phyloP scores from a whole-genome alignment of 2,329 filamentous ascomycete genomes.

The Trichoderma koningiopsis region DNA sequence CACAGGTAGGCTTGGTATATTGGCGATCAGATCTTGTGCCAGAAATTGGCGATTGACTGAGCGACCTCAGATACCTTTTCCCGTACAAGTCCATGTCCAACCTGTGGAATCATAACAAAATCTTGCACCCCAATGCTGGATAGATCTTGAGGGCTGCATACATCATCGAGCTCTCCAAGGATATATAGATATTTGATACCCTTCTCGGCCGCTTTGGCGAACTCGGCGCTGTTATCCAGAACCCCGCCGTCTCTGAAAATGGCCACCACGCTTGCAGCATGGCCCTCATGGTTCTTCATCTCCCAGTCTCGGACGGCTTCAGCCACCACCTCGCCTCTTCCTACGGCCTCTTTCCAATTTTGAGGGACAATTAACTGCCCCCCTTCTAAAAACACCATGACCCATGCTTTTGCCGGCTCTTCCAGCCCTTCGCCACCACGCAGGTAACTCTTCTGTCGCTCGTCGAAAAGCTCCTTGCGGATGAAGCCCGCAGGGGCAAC shows the following conservation, averaged over 20 bases:
- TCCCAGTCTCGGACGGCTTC: constrained; percentile 18
- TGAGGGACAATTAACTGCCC: not conserved
- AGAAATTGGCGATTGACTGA: not conserved
- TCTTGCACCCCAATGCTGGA: not conserved
- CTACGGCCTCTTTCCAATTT: constrained; percentile 9
- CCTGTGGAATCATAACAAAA: not conserved
- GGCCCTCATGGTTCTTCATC: constrained; percentile 1
- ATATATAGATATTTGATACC: not conserved
- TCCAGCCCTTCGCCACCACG: not conserved
- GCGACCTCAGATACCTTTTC: constrained; percentile 5
- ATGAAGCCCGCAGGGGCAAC: constrained; percentile 12
- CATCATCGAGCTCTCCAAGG: constrained; percentile 8
- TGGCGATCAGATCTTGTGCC: not conserved
- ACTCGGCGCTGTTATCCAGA: not conserved
- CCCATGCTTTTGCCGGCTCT: not conserved
- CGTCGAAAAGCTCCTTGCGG: not conserved
- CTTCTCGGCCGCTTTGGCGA: not conserved
- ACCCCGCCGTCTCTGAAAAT: constrained; percentile 13
- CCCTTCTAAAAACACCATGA: not conserved
- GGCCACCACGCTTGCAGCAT: constrained; percentile 2
- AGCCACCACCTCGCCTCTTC: constrained; percentile 9
- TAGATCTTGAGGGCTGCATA: not conserved
- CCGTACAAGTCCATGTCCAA: constrained; percentile 6
- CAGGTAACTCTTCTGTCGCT: not conserved
- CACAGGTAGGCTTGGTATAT: not conserved